Evolutionary conservation across 176 grass and related monocot genomes (phyloP).

Genomic region (Saccharum officinarum): DNA sequence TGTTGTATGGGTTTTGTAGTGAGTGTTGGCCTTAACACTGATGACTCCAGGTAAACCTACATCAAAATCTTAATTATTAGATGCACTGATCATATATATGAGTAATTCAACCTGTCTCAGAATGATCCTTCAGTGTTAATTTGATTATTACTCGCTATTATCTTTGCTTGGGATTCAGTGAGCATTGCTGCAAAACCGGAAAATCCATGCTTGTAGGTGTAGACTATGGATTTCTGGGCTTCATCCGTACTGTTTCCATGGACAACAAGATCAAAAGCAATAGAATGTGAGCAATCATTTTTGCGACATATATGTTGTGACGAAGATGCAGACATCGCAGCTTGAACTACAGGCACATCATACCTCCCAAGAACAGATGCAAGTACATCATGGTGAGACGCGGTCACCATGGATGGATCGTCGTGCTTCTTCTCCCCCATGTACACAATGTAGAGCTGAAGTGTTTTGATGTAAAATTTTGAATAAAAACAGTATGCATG

Average conservation of each 20-base stretch:
- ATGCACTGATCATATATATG: not conserved
- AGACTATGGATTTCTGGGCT: slow-evolving; percentile 7
- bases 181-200: slow-evolving; percentile 29
- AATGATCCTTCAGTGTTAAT: too few relatives aligned
- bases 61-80: not conserved
- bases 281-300: not conserved
- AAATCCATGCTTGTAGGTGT: slow-evolving; percentile 34
- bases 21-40: slow-evolving; percentile 19
- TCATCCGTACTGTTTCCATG: slow-evolving; percentile 9
- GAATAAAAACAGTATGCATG: not conserved
- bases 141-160: not conserved
- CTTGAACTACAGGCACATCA: not conserved
- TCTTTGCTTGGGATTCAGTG: not conserved
- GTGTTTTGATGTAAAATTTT: not conserved
- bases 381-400: slow-evolving; percentile 15
- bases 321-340: not conserved
- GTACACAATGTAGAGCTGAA: slow-evolving; percentile 34
- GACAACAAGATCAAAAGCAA: not conserved
- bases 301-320: too few relatives aligned
- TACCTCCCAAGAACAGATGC: slow-evolving; percentile 37
- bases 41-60: slow-evolving; percentile 43
- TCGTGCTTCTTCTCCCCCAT: slow-evolving; percentile 38
- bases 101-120: too few relatives aligned
- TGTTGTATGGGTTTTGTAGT: slow-evolving; percentile 11
- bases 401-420: not conserved